phyloP scores from a whole-genome alignment of 345 rosid genomes.

The Euphorbia lathyris region DNA sequence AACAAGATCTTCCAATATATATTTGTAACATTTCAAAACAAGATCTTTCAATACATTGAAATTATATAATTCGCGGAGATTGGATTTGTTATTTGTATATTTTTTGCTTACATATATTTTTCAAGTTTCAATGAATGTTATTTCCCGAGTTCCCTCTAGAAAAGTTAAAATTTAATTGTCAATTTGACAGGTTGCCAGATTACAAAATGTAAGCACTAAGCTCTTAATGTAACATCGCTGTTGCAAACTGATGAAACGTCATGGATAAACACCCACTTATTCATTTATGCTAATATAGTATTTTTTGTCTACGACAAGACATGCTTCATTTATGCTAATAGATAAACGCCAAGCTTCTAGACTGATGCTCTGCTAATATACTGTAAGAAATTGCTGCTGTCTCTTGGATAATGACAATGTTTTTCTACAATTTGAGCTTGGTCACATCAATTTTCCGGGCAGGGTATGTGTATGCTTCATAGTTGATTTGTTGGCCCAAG shows the following conservation, averaged over 20 bases:
- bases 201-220: no score
- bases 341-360: background rate
- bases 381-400: background rate
- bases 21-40: no score
- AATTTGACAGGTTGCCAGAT: no score
- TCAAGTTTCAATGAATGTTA: no score
- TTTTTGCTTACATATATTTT: no score
- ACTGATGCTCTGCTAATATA: background rate
- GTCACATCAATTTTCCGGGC: conserved; percentile 51
- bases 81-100: no score
- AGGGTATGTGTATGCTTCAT: conserved; percentile 84
- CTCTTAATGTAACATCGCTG: no score
- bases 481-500: conserved; percentile 82
- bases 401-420: background rate
- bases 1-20: no score
- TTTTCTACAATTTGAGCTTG: conserved; percentile 65
- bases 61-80: no score
- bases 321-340: background rate
- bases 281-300: background rate
- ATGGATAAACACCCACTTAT: background rate
- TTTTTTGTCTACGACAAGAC: background rate
- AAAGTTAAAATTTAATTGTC: no score
- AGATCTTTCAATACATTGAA: no score
- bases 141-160: no score
- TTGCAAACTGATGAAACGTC: background rate